Evolutionary conservation across 106 monocot genomes (phyloP), one percentile per base, ranked within the genome.

Genomic region (Dendrobium officinale): DNA sequence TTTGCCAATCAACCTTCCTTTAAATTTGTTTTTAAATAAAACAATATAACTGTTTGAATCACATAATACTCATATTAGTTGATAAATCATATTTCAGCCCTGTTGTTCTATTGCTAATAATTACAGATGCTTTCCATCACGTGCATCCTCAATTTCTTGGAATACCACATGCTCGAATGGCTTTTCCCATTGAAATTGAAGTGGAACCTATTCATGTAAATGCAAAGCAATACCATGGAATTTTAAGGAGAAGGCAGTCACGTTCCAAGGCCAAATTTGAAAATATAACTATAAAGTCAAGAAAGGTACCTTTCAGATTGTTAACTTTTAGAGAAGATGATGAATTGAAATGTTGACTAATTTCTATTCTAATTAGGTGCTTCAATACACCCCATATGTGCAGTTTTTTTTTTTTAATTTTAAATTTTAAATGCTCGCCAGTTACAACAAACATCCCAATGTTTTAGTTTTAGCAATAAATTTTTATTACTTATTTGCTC

Each of bases 141-240:
- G 79, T 85, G 51, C 89, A 84, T 61, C 83, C 83, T 41, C 86
- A 86, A 22, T 73, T 89, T 54, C 68, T 78, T 84, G 89, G 89
- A 47, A 42, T 89, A 77, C 77, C 81, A 5, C 86, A 86, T 42
- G 64, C 73, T 66, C 86, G 89, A 4, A 89, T 89, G 86, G 86
- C 84, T 29, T 83, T 89, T 67, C 89, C 79, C 79, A 76, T 89
- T 18, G 89, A 89, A 77, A 84, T 89, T 84, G 67, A 86, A 10
- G 89, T 86, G 80, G 89, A 89, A 54, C 89, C 89, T 78, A 86
- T 88, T 55, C 86, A 86, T 88, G 88, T 88, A 80, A 88, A 88
- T 85, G 88, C 89, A 43, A 89, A 89, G 78, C 86, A 86, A 67
- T 89, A 89, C 45, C 89, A 84, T 86, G 89, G 89, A 47, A 89